Evolutionary conservation across 352 stramenopile species (phyloP).

Genomic region (Pythium aristosporum): DNA sequence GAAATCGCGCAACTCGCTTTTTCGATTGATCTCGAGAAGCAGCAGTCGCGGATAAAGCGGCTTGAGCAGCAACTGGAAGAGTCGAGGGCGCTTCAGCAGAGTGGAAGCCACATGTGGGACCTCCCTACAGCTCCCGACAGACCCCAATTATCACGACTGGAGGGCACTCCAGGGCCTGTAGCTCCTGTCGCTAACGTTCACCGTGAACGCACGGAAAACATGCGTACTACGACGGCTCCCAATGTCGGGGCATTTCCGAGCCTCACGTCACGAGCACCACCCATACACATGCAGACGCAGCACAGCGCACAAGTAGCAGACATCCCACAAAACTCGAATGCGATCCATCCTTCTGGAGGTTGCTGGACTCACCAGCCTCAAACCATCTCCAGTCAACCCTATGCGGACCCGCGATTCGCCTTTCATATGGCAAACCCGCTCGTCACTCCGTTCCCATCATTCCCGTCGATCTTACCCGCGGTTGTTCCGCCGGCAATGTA

Average conservation of each 20-base stretch:
- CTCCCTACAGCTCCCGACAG: neutral
- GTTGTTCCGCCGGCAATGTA: too few relatives aligned
- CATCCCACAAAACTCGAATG: neutral
- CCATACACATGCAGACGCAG: neutral
- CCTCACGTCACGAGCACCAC: neutral
- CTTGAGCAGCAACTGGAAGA: conserved; percentile 30
- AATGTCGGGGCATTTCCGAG: neutral
- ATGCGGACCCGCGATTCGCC: neutral
- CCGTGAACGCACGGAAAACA: neutral
- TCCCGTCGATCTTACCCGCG: too few relatives aligned
- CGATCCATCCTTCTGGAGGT: neutral
- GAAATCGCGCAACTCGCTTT: conserved; percentile 16
- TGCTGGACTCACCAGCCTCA: neutral
- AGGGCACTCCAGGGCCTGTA: neutral
- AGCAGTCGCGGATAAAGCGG: conserved; percentile 29
- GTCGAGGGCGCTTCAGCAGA: conserved; percentile 8
- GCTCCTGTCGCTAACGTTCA: neutral
- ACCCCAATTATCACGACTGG: neutral
- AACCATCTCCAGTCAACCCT: neutral
- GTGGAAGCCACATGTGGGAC: neutral
- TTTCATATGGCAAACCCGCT: neutral
- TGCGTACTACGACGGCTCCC: neutral
- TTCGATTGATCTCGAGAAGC: conserved; percentile 28
- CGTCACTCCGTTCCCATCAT: neutral
- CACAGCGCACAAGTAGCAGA: neutral